phyloP scores from a whole-genome alignment of 192 early-diverging fungal genomes.

The Phycomyces blakesleeanus region DNA sequence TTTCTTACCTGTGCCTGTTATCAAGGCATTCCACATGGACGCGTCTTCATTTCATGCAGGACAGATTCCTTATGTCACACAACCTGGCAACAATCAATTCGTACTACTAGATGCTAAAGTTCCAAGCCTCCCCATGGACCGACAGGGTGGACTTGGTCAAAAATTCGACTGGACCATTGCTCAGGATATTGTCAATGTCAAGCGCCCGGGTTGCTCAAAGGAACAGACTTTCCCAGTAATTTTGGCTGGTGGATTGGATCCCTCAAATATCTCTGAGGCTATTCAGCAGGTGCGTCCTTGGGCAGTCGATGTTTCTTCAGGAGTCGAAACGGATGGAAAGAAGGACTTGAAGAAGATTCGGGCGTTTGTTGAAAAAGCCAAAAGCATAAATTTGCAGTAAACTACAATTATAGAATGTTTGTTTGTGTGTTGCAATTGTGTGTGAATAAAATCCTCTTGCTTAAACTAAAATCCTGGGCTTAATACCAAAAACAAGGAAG shows the following conservation, averaged over 20 bases:
- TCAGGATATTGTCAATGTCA: slow-evolving; percentile 37
- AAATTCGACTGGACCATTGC: slow-evolving; percentile 88
- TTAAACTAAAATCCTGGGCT: no score
- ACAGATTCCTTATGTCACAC: slow-evolving; percentile 38
- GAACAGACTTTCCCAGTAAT: slow-evolving; percentile 60
- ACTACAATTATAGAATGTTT: background rate
- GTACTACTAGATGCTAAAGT: slow-evolving; percentile 67
- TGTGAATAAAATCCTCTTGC: no score
- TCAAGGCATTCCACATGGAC: slow-evolving; percentile 89
- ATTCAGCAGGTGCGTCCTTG: slow-evolving; percentile 65
- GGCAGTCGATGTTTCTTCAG: slow-evolving; percentile 92
- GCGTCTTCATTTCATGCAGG: slow-evolving; percentile 38
- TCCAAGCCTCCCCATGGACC: slow-evolving; percentile 34
- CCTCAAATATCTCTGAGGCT: slow-evolving; percentile 78
- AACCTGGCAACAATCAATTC: slow-evolving; percentile 49
- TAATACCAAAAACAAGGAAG: no score
- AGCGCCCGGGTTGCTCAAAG: background rate
- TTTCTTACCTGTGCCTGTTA: slow-evolving; percentile 75
- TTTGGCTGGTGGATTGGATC: slow-evolving; percentile 86
- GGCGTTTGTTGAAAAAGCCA: slow-evolving; percentile 65
- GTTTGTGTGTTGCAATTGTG: background rate
- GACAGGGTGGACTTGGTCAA: slow-evolving; percentile 76
- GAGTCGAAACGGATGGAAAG: slow-evolving; percentile 76
- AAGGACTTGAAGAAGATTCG: slow-evolving; percentile 81
- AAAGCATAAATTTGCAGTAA: slow-evolving; percentile 24